These are phyloP conservation scores for Skeletonema potamos DNA, from an alignment of 108 stramenopile species.

Conservation along the genomic window DNA sequence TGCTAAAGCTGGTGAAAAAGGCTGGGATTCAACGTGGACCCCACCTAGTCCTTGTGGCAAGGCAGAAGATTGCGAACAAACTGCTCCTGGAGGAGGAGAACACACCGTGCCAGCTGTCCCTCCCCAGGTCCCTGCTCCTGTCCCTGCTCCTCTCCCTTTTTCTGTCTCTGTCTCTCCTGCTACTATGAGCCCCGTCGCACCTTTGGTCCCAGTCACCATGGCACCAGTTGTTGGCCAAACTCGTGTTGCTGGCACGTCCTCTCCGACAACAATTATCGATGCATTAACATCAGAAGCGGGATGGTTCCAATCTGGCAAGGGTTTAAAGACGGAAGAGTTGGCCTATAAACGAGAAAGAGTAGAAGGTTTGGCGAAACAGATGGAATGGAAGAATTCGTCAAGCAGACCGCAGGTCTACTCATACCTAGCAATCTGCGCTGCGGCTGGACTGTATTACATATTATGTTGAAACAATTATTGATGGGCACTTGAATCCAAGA, in stretches of 20 bases:
- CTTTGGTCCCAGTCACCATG: neutral
- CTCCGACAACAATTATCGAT: constrained; percentile 20
- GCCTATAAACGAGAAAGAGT: constrained; percentile 19
- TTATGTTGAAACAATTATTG: neutral
- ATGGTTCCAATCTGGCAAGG: constrained; percentile 28
- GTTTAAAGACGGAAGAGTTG: constrained; percentile 1
- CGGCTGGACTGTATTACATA: neutral
- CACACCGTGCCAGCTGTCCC: constrained; percentile 1
- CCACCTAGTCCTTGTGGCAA: constrained; percentile 17
- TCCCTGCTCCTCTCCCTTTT: too few species aligned
- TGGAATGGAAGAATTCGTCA: constrained; percentile 7
- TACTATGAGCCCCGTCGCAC: neutral
- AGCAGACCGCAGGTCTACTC: neutral
- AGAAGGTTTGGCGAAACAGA: constrained; percentile 10
- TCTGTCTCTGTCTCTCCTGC: too few species aligned
- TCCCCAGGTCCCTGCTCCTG: too few species aligned
- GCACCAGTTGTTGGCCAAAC: neutral
- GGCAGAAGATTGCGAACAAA: constrained; percentile 13
- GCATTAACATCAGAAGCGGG: constrained; percentile 7
- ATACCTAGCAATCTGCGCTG: neutral
- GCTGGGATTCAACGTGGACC: constrained; percentile 4
- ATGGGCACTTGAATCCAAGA: neutral
- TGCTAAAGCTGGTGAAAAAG: neutral
- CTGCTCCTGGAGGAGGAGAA: neutral
- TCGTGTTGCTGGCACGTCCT: neutral